Percentiles rank a stretch among this genome's conserved stretches.
These are phyloP conservation scores for Rhynchospora tenuis DNA, from an alignment of 176 grass and related monocot genomes.

Conservation along the genomic window DNA sequence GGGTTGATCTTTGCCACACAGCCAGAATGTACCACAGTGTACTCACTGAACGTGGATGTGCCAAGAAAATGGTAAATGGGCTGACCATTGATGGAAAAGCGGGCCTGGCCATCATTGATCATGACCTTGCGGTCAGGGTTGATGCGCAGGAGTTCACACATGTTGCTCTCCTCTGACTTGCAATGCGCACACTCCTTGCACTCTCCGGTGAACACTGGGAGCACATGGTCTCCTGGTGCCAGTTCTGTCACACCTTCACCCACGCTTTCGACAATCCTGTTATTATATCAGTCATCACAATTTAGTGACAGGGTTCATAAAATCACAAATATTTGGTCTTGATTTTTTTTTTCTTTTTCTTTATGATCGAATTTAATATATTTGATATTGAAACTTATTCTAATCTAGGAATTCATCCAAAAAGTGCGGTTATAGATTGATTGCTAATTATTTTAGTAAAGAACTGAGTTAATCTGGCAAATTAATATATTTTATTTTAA, in stretches of 20 bases:
- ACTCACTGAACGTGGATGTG: conserved; percentile 85
- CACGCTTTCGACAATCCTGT: conserved; percentile 73
- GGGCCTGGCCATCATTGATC: conserved; percentile 47
- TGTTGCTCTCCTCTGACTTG: conserved; percentile 82
- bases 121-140: conserved; percentile 71
- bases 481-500: no score
- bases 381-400: no score
- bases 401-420: no score
- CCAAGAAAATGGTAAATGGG: conserved; percentile 80
- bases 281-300: background rate
- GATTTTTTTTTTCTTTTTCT: no score
- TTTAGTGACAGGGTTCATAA: background rate
- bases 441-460: no score
- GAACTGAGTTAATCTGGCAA: no score
- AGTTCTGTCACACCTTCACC: conserved; percentile 69
- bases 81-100: conserved; percentile 57
- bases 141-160: conserved; percentile 83
- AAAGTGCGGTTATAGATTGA: no score
- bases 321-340: background rate
- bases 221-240: conserved; percentile 68
- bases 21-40: conserved; percentile 72
- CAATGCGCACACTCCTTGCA: conserved; percentile 87
- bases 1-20: conserved; percentile 78
- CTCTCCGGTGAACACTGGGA: conserved; percentile 80
- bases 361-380: no score